Evolutionary conservation across 176 grass and related monocot genomes (phyloP).

Genomic region (Panicum miliaceum): DNA sequence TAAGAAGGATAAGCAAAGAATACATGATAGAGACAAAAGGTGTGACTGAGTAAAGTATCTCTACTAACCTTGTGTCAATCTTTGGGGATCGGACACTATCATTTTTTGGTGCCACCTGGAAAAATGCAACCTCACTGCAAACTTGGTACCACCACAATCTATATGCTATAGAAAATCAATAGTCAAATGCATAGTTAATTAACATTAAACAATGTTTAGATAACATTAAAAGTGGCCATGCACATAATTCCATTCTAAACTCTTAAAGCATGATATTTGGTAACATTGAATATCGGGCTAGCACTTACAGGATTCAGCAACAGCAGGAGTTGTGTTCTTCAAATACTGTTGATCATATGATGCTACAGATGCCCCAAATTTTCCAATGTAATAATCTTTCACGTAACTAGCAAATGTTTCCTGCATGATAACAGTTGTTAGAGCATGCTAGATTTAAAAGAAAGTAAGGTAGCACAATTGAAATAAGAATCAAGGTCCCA

Average conservation of each 20-base stretch:
- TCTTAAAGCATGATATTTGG: conserved; percentile 23
- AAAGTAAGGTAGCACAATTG: conserved; percentile 12
- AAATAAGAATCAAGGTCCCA: conserved; percentile 28
- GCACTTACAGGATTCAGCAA: conserved; percentile 68
- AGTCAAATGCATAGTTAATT: conserved; percentile 32
- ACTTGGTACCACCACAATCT: conserved; percentile 99
- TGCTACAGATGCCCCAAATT: conserved; percentile 64
- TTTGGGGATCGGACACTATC: conserved; percentile 80
- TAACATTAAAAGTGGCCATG: conserved; percentile 1
- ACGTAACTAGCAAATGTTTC: conserved; percentile 80
- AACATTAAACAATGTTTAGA: conserved; percentile 12
- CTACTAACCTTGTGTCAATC: conserved; percentile 70
- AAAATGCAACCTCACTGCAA: conserved; percentile 95
- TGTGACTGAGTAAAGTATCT: conserved; percentile 22
- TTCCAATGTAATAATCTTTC: conserved; percentile 83
- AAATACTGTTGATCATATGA: conserved; percentile 89
- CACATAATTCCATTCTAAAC: conserved; percentile 9
- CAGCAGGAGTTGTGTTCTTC: conserved; percentile 84
- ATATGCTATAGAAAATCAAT: conserved; percentile 54
- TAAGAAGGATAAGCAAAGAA: neutral
- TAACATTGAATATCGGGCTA: conserved; percentile 14
- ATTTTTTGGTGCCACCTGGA: conserved; percentile 90
- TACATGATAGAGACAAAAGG: conserved; percentile 19
- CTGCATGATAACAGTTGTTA: conserved; percentile 53
- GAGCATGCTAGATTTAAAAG: neutral